Percentiles rank a stretch among this genome's conserved stretches.
Conservation (phyloP, 2,329 filamentous ascomycete genomes). For the Penicillium italicum region DNA sequence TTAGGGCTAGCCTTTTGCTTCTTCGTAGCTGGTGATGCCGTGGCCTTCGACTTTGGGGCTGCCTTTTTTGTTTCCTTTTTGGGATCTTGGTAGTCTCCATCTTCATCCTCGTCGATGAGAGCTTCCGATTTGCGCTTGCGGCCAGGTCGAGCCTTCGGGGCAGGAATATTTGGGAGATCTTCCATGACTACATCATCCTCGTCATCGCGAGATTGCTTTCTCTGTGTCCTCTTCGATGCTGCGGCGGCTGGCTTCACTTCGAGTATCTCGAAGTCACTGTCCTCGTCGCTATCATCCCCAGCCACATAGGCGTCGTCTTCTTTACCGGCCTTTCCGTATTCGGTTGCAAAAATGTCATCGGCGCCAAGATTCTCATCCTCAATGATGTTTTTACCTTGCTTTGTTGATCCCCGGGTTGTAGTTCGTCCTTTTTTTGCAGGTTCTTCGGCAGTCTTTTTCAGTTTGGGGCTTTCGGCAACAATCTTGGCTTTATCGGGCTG, state of each 20-base stretch:
- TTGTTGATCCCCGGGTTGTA: conserved; percentile 12
- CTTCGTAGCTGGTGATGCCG: conserved; percentile 33
- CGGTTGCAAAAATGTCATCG: conserved; percentile 81
- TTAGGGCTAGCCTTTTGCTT: conserved; percentile 58
- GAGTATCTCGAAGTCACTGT: conserved; percentile 62
- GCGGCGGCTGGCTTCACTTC: conserved; percentile 58
- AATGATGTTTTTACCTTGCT: conserved; percentile 42
- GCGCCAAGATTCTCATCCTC: conserved; percentile 66
- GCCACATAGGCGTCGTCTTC: conserved; percentile 65
- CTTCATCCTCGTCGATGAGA: conserved; percentile 49
- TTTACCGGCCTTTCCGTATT: conserved; percentile 63
- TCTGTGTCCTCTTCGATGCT: conserved; percentile 45
- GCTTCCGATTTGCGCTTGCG: conserved; percentile 59
- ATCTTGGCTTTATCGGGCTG: conserved; percentile 13
- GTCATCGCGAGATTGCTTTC: conserved; percentile 29
- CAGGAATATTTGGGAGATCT: conserved; percentile 42
- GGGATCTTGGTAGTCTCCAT: conserved; percentile 50
- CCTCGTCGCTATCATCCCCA: conserved; percentile 52
- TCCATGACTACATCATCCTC: conserved; percentile 54
- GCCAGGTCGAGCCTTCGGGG: conserved; percentile 41
- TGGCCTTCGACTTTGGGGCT: conserved; percentile 34
- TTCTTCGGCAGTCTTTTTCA: conserved; percentile 16
- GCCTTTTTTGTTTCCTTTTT: conserved; percentile 56
- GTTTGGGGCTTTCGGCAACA: conserved; percentile 18
- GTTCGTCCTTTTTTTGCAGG: conserved; percentile 16